Evolutionary conservation across 2,329 filamentous ascomycete species (phyloP).

Genomic region (Tympanopsis confertula): DNA sequence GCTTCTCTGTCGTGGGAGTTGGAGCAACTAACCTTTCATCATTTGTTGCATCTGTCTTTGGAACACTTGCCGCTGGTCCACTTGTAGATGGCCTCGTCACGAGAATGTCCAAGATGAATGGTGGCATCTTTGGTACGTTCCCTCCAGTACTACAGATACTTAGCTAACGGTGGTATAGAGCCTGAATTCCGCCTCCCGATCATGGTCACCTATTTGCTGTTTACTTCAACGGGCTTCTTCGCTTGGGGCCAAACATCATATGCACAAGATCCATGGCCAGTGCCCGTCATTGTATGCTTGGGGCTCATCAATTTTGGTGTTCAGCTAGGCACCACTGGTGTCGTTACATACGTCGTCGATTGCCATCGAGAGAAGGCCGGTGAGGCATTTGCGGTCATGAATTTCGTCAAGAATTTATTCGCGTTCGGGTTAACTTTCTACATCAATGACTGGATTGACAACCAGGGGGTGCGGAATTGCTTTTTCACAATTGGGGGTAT

Average conservation of each 20-base stretch:
- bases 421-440: slow-evolving; percentile 25
- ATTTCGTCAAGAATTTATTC: slow-evolving; percentile 24
- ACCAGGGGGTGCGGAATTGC: slow-evolving; percentile 20
- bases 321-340: slow-evolving; percentile 21
- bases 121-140: slow-evolving; percentile 17
- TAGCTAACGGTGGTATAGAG: slow-evolving; percentile 10
- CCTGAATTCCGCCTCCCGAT: slow-evolving; percentile 25
- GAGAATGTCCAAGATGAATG: slow-evolving; percentile 18
- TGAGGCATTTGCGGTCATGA: slow-evolving; percentile 24
- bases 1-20: slow-evolving; percentile 19
- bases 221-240: slow-evolving; percentile 23
- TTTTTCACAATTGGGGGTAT: slow-evolving; percentile 24
- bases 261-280: slow-evolving; percentile 13
- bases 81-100: slow-evolving; percentile 20
- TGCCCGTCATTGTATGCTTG: slow-evolving; percentile 20
- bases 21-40: slow-evolving; percentile 19
- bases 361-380: slow-evolving; percentile 22
- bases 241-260: slow-evolving; percentile 15
- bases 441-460: slow-evolving; percentile 23
- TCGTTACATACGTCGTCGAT: slow-evolving; percentile 23
- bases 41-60: slow-evolving; percentile 19
- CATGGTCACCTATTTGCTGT: slow-evolving; percentile 18
- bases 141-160: not conserved
- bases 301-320: slow-evolving; percentile 18
- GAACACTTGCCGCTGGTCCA: slow-evolving; percentile 16